phyloP scores from a whole-genome alignment of 2,329 filamentous ascomycete genomes.

The Fusarium avenaceum region DNA sequence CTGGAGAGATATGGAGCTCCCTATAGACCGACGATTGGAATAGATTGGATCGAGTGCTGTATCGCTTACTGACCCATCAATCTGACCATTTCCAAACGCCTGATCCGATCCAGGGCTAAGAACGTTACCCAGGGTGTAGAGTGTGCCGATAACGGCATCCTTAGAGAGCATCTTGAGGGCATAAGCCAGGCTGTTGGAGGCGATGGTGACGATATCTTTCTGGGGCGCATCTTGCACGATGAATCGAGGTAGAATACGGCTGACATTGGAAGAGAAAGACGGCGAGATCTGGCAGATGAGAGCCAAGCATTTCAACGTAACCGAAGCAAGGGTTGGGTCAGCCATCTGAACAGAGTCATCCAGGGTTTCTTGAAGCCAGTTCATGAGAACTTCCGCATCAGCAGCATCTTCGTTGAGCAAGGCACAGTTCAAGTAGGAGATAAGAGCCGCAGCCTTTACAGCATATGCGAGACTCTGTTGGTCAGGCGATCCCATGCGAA shows the following conservation, averaged over 20 bases:
- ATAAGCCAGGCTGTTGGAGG: slow-evolving; percentile 86
- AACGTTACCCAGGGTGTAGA: slow-evolving; percentile 97
- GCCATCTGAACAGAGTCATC: slow-evolving; percentile 85
- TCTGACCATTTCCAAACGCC: slow-evolving; percentile 65
- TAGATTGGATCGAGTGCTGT: slow-evolving; percentile 62
- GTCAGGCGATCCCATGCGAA: slow-evolving; percentile 82
- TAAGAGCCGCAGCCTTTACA: slow-evolving; percentile 85
- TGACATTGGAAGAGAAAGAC: slow-evolving; percentile 79
- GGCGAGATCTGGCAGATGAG: slow-evolving; percentile 83
- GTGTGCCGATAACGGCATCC: slow-evolving; percentile 92
- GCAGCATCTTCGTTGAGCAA: slow-evolving; percentile 85
- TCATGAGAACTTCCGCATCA: slow-evolving; percentile 81
- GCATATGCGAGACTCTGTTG: slow-evolving; percentile 89
- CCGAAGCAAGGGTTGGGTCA: slow-evolving; percentile 80
- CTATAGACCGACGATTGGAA: slow-evolving; percentile 70
- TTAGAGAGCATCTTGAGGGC: slow-evolving; percentile 87
- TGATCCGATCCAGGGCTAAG: slow-evolving; percentile 78
- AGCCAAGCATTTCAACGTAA: slow-evolving; percentile 84
- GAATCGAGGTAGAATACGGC: slow-evolving; percentile 84
- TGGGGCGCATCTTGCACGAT: slow-evolving; percentile 86
- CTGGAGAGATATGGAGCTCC: slow-evolving; percentile 84
- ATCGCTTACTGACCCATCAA: slow-evolving; percentile 59
- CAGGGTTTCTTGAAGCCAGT: slow-evolving; percentile 88
- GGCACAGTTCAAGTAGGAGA: slow-evolving; percentile 87
- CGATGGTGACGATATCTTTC: slow-evolving; percentile 77